Percentiles rank a stretch among this genome's conserved stretches.
phyloP scores from a whole-genome alignment of 2,329 filamentous ascomycete genomes.

The Cladophialophora chaetospira region DNA sequence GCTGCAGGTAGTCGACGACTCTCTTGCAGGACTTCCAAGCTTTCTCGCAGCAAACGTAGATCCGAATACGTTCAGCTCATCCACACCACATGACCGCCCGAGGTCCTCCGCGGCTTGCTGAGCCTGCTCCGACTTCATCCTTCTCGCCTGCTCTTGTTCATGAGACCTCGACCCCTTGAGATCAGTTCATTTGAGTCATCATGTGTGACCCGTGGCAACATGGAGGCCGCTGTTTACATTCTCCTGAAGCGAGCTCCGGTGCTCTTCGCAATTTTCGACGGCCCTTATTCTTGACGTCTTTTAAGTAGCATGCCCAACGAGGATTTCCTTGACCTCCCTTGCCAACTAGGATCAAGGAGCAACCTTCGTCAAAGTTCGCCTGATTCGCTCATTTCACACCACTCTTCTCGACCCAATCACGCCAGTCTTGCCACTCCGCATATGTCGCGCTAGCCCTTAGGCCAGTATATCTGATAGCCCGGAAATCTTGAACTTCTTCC shows the following conservation, averaged over 20 bases:
- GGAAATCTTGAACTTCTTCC: slow-evolving; percentile 72
- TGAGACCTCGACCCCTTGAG: too few relatives aligned
- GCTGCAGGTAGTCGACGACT: neutral
- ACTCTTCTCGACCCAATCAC: slow-evolving; percentile 64
- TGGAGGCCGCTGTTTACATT: too few relatives aligned
- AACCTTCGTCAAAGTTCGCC: neutral
- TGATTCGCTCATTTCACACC: slow-evolving; percentile 12
- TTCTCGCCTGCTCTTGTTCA: neutral
- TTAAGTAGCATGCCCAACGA: too few relatives aligned
- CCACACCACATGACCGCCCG: neutral
- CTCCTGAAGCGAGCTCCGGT: too few relatives aligned
- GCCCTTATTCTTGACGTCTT: too few relatives aligned
- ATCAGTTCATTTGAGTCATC: too few relatives aligned
- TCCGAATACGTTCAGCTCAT: slow-evolving; percentile 14
- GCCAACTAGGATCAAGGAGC: too few relatives aligned
- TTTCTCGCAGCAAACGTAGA: neutral
- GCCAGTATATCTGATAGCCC: slow-evolving; percentile 83
- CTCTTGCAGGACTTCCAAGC: too few relatives aligned
- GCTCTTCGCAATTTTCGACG: too few relatives aligned
- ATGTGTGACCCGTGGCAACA: too few relatives aligned
- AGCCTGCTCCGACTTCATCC: slow-evolving; percentile 2
- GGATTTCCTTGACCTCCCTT: too few relatives aligned
- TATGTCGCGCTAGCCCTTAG: slow-evolving; percentile 72
- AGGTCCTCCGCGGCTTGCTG: neutral
- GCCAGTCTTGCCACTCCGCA: slow-evolving; percentile 76